Evolutionary conservation across 2,329 filamentous ascomycete genomes (phyloP).

Genomic region (Aspergillus udagawae): DNA sequence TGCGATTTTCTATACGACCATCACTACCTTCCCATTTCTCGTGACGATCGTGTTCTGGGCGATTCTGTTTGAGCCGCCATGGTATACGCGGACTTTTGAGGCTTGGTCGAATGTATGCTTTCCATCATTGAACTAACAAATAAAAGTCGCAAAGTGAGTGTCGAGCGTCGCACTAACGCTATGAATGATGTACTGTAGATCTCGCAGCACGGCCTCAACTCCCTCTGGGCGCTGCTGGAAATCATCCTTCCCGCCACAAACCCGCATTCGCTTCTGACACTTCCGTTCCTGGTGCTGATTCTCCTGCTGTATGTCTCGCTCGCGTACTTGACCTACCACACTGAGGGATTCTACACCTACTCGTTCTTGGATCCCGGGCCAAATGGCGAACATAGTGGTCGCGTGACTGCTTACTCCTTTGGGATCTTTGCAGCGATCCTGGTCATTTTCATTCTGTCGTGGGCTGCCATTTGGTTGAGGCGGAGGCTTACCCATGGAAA

Average conservation of each 20-base stretch:
- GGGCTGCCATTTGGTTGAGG: constrained; percentile 53
- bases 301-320: constrained; percentile 68
- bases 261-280: constrained; percentile 60
- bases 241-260: constrained; percentile 64
- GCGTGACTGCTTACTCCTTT: constrained; percentile 63
- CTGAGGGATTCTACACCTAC: constrained; percentile 73
- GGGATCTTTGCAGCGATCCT: constrained; percentile 52
- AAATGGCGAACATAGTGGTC: constrained; percentile 44
- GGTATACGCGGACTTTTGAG: constrained; percentile 50
- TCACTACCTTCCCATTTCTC: constrained; percentile 62
- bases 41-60: constrained; percentile 70
- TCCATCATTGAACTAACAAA: background rate
- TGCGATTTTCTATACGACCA: constrained; percentile 59
- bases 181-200: constrained; percentile 38
- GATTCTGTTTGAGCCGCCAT: constrained; percentile 52
- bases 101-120: constrained; percentile 50
- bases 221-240: constrained; percentile 70
- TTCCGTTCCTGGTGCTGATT: constrained; percentile 65
- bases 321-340: constrained; percentile 68
- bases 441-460: constrained; percentile 51
- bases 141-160: background rate
- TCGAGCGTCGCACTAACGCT: background rate
- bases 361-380: constrained; percentile 64
- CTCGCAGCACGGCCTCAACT: constrained; percentile 72
- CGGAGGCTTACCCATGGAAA: constrained; percentile 40